phyloP scores from a whole-genome alignment of 495 filamentous ascomycete species.

The Tuber brumale region DNA sequence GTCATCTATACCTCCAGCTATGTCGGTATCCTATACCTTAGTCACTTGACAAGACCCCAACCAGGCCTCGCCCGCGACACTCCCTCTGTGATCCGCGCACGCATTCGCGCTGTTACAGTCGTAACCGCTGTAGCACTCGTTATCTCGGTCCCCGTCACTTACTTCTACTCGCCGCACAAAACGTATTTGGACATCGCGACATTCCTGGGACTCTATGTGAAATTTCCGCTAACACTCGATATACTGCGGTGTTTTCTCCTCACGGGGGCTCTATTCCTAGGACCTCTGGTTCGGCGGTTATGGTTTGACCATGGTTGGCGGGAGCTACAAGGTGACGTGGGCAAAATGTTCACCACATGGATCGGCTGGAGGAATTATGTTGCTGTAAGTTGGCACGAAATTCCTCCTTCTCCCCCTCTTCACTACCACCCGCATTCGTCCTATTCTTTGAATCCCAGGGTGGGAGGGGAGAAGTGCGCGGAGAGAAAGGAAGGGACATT shows the following conservation, averaged over 20 bases:
- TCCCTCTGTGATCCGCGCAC: constrained; percentile 79
- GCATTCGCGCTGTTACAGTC: constrained; percentile 68
- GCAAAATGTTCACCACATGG: constrained; percentile 53
- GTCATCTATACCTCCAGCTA: constrained; percentile 74
- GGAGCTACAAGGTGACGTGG: constrained; percentile 50
- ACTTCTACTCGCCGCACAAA: constrained; percentile 29
- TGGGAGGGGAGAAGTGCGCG: not conserved
- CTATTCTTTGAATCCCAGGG: not conserved
- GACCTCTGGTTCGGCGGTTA: constrained; percentile 72
- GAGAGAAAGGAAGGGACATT: not conserved
- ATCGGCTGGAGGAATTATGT: constrained; percentile 61
- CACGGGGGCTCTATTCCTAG: constrained; percentile 72
- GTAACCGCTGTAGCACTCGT: constrained; percentile 59
- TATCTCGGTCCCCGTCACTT: constrained; percentile 58
- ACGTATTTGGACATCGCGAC: constrained; percentile 25
- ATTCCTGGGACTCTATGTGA: constrained; percentile 40
- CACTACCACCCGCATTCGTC: not conserved
- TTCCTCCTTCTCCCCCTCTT: constrained; percentile 16
- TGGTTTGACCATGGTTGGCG: constrained; percentile 61
- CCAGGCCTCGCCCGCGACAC: constrained; percentile 77
- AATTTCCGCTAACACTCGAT: constrained; percentile 51
- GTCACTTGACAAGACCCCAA: constrained; percentile 68
- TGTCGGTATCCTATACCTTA: constrained; percentile 87
- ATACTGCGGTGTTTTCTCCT: constrained; percentile 55
- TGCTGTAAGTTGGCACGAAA: constrained; percentile 47